Conservation (phyloP, 2,329 filamentous ascomycete genomes). For the Endocalyx cinctus region DNA sequence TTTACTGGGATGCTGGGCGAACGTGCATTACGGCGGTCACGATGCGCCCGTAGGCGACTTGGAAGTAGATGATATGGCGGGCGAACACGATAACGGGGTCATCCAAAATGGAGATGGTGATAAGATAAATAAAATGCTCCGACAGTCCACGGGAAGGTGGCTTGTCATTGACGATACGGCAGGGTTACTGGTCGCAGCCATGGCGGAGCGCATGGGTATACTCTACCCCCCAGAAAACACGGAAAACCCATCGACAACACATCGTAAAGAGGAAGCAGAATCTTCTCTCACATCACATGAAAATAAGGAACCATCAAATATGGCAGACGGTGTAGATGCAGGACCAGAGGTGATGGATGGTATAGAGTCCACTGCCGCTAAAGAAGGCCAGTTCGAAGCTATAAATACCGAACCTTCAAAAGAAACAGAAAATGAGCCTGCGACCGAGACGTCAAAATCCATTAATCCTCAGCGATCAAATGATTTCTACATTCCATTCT, state of each 20-base stretch:
- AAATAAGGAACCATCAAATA: too few relatives aligned
- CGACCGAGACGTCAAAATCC: conserved; percentile 3
- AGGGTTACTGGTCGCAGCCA: conserved; percentile 72
- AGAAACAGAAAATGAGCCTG: conserved; percentile 1
- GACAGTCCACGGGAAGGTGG: conserved; percentile 54
- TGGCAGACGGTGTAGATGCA: too few relatives aligned
- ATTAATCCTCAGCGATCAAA: conserved; percentile 14
- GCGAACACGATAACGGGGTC: conserved; percentile 13
- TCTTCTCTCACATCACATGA: too few relatives aligned
- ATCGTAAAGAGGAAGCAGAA: conserved; percentile 6
- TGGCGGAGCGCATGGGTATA: conserved; percentile 87
- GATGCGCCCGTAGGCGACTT: conserved; percentile 26
- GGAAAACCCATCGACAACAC: conserved; percentile 15
- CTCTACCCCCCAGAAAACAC: conserved; percentile 47
- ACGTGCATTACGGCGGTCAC: conserved; percentile 68
- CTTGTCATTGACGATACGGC: conserved; percentile 83
- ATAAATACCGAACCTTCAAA: not conserved
- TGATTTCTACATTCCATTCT: conserved; percentile 61
- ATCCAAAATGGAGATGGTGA: conserved; percentile 19
- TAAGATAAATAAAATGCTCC: conserved; percentile 13
- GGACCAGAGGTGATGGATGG: too few relatives aligned
- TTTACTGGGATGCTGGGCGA: conserved; percentile 81
- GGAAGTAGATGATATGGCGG: conserved; percentile 11
- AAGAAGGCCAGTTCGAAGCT: not conserved
- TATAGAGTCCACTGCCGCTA: not conserved